phyloP scores from a whole-genome alignment of 202 grass and related monocot genomes.

The Setaria viridis region DNA sequence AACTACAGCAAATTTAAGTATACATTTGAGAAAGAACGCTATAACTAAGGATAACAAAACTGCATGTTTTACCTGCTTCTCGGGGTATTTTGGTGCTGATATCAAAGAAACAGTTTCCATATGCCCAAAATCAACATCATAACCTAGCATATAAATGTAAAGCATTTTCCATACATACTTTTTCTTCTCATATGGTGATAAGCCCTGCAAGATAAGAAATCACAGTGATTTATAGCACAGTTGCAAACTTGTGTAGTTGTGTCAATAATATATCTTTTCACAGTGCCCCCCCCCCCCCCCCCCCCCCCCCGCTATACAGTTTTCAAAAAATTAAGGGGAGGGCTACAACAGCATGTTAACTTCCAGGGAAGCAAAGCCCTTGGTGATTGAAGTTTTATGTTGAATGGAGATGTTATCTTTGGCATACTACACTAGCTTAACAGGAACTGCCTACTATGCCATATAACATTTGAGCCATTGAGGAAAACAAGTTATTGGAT shows the following conservation, averaged over 20 bases:
- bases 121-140: constrained; percentile 99
- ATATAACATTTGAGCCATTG: constrained; percentile 6
- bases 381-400: constrained; percentile 24
- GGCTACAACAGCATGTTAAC: constrained; percentile 4
- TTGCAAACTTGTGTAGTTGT: not conserved
- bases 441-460: constrained; percentile 7
- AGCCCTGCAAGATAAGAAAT: constrained; percentile 67
- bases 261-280: no score
- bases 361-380: constrained; percentile 7
- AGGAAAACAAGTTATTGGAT: constrained; percentile 9
- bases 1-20: not conserved
- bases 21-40: constrained; percentile 19
- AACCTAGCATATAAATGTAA: constrained; percentile 98
- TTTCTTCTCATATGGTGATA: constrained; percentile 99
- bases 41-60: constrained; percentile 26
- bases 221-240: constrained; percentile 21
- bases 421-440: constrained; percentile 17
- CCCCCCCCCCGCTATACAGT: not conserved
- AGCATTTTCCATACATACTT: constrained; percentile 99
- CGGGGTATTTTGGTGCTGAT: constrained; percentile 97
- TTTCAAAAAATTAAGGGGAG: not conserved
- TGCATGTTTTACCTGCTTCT: constrained; percentile 85
- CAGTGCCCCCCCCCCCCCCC: no score
- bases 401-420: not conserved
- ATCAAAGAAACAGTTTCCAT: constrained; percentile 98